Percentiles rank a stretch among this genome's conserved stretches.
These are phyloP conservation scores for Chlamydomonas asymmetrica DNA, from an alignment of 139 green algal species.

Conservation along the genomic window DNA sequence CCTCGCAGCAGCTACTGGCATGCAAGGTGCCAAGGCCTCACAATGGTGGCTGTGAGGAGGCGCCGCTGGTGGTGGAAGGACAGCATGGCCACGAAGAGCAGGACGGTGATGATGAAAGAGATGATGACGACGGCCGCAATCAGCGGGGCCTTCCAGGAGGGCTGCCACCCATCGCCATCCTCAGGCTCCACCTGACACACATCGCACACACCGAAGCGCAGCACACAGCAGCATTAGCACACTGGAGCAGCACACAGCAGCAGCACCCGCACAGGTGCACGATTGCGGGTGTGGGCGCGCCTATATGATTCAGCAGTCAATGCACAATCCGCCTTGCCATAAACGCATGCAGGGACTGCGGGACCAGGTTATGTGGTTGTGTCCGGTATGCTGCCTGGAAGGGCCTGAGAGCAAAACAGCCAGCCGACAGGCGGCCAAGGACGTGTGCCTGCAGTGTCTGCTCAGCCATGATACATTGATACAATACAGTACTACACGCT, in stretches of 20 bases:
- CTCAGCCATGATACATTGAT: neutral
- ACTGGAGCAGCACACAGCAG: neutral
- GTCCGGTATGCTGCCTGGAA: neutral
- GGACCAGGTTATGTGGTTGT: neutral
- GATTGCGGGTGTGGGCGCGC: neutral
- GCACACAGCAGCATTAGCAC: neutral
- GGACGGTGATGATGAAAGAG: conserved; percentile 23
- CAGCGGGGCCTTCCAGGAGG: conserved; percentile 13
- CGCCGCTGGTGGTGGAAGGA: conserved; percentile 35
- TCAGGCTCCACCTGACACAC: conserved; percentile 10
- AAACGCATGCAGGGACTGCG: neutral
- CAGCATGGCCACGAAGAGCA: conserved; percentile 37
- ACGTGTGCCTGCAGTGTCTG: neutral
- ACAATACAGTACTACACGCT: neutral
- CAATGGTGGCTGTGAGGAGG: conserved; percentile 45
- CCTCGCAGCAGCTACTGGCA: too few species aligned
- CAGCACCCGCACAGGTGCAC: neutral
- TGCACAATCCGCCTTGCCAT: too few species aligned
- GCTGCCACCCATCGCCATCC: conserved; percentile 2
- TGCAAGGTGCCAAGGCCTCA: too few species aligned
- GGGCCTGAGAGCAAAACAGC: neutral
- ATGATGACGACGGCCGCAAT: conserved; percentile 44
- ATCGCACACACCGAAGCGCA: neutral
- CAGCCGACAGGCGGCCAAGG: neutral
- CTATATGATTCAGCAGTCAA: too few species aligned